Evolutionary conservation across 2,329 filamentous ascomycete species (phyloP).

Genomic region (Didymella lethalis): DNA sequence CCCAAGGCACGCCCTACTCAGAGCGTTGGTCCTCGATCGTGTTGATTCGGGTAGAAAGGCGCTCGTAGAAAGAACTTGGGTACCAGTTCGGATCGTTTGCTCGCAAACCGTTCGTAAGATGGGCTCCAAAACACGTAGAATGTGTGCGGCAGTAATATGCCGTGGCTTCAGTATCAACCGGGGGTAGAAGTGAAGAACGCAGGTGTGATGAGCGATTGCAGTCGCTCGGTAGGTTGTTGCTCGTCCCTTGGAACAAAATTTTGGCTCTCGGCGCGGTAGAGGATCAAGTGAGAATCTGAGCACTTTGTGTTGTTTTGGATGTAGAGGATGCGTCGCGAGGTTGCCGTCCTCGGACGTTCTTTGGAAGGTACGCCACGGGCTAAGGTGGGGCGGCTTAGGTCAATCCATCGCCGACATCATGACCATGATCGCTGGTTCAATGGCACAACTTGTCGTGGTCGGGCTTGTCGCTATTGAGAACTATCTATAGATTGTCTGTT

Average conservation of each 20-base stretch:
- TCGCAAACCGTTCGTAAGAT: not conserved
- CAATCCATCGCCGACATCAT: slow-evolving; percentile 10
- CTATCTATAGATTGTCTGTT: not conserved
- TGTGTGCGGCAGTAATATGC: not conserved
- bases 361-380: slow-evolving; percentile 10
- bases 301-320: not conserved
- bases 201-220: slow-evolving; percentile 3
- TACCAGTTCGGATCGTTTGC: not conserved
- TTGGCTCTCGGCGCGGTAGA: not conserved
- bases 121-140: not conserved
- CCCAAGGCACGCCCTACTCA: not conserved
- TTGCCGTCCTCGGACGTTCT: slow-evolving; percentile 8
- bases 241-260: not conserved
- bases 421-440: not conserved
- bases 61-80: not conserved
- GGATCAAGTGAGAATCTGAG: not conserved
- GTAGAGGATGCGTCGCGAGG: not conserved
- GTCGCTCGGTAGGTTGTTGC: not conserved
- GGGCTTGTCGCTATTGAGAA: not conserved
- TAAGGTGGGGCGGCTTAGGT: slow-evolving; percentile 10
- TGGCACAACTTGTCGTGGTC: not conserved
- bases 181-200: not conserved
- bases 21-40: not conserved
- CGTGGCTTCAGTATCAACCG: not conserved
- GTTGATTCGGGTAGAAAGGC: not conserved